A percentile compares a stretch with the other conserved stretches of the same genome.
Evolutionary conservation across 1,139 yeast species (phyloP).

Genomic region (Yamadazyma atlantica): DNA sequence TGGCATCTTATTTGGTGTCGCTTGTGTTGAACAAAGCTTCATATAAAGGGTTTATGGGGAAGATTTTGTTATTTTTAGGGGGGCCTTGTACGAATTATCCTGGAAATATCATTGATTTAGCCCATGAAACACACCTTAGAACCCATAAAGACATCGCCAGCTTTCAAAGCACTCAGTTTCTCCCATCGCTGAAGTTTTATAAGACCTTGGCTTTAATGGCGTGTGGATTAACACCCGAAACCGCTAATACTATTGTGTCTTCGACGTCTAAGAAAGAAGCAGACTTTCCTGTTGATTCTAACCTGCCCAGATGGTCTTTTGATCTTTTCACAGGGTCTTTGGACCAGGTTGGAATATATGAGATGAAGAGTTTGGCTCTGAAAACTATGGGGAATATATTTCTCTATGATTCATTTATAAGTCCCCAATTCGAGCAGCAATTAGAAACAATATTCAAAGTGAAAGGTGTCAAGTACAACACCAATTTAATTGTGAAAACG

Average conservation of each 20-base stretch:
- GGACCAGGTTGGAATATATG: conserved; percentile 44
- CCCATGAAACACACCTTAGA: conserved; percentile 20
- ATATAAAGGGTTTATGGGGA: conserved; percentile 23
- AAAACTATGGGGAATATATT: conserved; percentile 31
- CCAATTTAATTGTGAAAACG: conserved; percentile 29
- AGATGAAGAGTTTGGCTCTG: conserved; percentile 33
- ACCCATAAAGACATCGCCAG: conserved; percentile 37
- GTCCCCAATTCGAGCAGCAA: conserved; percentile 19
- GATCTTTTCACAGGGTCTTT: conserved; percentile 36
- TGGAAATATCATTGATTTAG: conserved; percentile 28
- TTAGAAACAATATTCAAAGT: conserved; percentile 3
- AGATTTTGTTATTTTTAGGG: conserved; percentile 27
- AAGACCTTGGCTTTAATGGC: conserved; percentile 29
- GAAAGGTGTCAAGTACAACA: conserved; percentile 8
- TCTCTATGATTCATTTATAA: conserved; percentile 26
- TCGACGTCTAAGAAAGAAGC: conserved; percentile 25
- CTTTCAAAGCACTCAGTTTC: conserved; percentile 26
- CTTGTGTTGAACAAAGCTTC: conserved; percentile 20
- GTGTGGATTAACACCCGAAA: conserved; percentile 27
- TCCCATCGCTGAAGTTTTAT: conserved; percentile 29
- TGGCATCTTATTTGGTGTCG: conserved; percentile 28
- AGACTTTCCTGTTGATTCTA: conserved; percentile 18
- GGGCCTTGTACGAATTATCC: conserved; percentile 41
- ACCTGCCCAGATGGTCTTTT: conserved; percentile 29
- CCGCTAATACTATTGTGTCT: conserved; percentile 19